A percentile compares a stretch with the other conserved stretches of the same genome.
Evolutionary conservation across 1,139 yeast genomes (phyloP).

Genomic region (Yamadazyma pseudoaaseri): DNA sequence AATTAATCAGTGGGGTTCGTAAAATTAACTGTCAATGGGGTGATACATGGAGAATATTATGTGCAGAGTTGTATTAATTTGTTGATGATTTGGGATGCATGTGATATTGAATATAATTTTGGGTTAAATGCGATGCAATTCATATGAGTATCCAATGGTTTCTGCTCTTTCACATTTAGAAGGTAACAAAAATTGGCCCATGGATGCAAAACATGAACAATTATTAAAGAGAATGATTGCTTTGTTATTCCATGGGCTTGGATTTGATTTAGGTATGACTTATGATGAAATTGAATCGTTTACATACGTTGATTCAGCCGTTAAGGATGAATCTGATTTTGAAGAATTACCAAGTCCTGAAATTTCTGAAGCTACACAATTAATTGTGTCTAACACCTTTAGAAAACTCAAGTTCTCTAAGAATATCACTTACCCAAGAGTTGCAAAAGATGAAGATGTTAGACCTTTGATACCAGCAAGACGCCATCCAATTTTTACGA

Average conservation of each 20-base stretch:
- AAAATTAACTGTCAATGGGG: too few species aligned
- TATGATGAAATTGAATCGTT: constrained; percentile 10
- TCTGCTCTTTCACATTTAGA: too few species aligned
- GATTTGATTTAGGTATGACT: constrained; percentile 48
- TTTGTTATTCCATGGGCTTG: constrained; percentile 58
- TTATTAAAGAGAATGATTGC: constrained; percentile 77
- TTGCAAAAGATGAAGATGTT: constrained; percentile 4
- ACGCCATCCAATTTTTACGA: constrained; percentile 6
- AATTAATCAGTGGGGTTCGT: too few species aligned
- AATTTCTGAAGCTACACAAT: constrained; percentile 12
- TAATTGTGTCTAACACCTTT: constrained; percentile 10
- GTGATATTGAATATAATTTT: too few species aligned
- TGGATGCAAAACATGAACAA: constrained; percentile 48
- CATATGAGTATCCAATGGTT: too few species aligned
- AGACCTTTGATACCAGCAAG: constrained; percentile 4
- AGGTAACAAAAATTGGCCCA: constrained; percentile 7
- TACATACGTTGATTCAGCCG: constrained; percentile 14
- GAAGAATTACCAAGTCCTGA: constrained; percentile 8
- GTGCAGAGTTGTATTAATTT: too few species aligned
- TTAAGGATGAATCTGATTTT: constrained; percentile 6
- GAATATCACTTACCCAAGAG: constrained; percentile 4
- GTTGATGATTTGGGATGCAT: too few species aligned
- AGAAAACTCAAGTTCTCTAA: constrained; percentile 2
- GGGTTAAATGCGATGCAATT: too few species aligned
- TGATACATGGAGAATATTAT: too few species aligned